Base-by-base conservation (phyloP, 2,329 filamentous ascomycete species). In the Ambrosiella beaveri region DNA sequence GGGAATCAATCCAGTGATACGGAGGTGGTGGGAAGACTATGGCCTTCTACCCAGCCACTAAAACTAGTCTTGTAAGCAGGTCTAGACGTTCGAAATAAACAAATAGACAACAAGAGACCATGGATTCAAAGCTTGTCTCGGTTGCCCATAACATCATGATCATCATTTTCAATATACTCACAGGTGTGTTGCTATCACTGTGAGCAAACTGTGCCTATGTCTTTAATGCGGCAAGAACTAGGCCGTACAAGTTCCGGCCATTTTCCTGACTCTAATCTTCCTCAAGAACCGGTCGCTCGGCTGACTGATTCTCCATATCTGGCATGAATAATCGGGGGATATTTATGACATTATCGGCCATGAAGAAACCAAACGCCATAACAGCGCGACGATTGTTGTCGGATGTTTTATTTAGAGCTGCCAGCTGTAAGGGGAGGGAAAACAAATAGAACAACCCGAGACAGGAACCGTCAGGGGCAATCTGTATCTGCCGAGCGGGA, bases 401-500 rank as follows among this genome's bases (percentile, higher is more conserved):
- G 27, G 27, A 27, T 27, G 27, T 27, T 27, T 27, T 27, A 27
- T 5, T 27, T 41, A 3, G n/a, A 7, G 6, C 3, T 41, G 11
- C 40, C n/a, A 41, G 11, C 40, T 41, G 45, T n/a, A 47, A 47
- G 17, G 7, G 44, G 45, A 49, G 15, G 17, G 45, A 27, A 49
- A 12, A 39, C 13, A 12, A 38, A 54, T 54, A 54, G 13, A 39
- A 54, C 12, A 54, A 38, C 27, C n/a, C 15, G 36, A 54, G 39
- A 54, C 51, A 54, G 36, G 51, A 54, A 54, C 51, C 51, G 51
- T 54, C 51, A 39, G 51, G 51, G 39, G 39, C 36, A 39, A 39
- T n/a, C 11, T 12, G 3, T 27, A 12, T 38, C 37, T 54, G 37
- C 35, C 51, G 51, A 54, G 51, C 36, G 35, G 9, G 27, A 40